phyloP scores from a whole-genome alignment of 163 green algal species.

The Chlamydomonas reinhardtii region DNA sequence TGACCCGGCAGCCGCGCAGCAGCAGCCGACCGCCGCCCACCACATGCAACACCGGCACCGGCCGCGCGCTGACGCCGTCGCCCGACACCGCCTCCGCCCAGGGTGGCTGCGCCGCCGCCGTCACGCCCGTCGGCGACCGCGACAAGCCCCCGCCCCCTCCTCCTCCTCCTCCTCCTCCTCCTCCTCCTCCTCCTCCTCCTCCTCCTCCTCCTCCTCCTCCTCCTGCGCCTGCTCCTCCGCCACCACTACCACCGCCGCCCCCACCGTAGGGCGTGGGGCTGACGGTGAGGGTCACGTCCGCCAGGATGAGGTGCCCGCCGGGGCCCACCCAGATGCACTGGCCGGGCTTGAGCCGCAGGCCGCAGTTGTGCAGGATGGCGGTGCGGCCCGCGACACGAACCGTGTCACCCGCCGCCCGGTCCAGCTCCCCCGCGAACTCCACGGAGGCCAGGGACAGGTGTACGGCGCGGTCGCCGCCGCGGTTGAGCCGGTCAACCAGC shows the following conservation, averaged over 20 bases:
- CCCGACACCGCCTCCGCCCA: neutral
- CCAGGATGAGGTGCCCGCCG: constrained; percentile 18
- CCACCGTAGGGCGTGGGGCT: neutral
- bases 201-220: too few species aligned
- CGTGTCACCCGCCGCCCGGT: neutral
- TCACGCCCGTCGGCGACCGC: neutral
- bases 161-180: neutral
- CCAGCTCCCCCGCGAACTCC: constrained; percentile 30
- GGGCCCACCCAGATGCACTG: constrained; percentile 23
- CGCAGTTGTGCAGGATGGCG: constrained; percentile 38
- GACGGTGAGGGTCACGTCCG: constrained; percentile 14
- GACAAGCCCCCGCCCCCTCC: neutral
- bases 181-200: neutral
- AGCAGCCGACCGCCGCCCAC: neutral
- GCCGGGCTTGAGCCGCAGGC: constrained; percentile 4
- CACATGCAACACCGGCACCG: constrained; percentile 20
- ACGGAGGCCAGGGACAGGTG: constrained; percentile 31
- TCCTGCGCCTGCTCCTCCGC: neutral
- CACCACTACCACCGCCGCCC: neutral
- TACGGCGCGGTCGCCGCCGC: constrained; percentile 8
- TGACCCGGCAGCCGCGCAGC: constrained; percentile 19
- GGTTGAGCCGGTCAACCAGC: neutral
- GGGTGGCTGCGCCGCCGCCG: neutral
- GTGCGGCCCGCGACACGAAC: constrained; percentile 34
- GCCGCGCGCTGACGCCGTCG: neutral